phyloP scores from a whole-genome alignment of 257 asterid species.

The Nicotiana tomentosiformis region DNA sequence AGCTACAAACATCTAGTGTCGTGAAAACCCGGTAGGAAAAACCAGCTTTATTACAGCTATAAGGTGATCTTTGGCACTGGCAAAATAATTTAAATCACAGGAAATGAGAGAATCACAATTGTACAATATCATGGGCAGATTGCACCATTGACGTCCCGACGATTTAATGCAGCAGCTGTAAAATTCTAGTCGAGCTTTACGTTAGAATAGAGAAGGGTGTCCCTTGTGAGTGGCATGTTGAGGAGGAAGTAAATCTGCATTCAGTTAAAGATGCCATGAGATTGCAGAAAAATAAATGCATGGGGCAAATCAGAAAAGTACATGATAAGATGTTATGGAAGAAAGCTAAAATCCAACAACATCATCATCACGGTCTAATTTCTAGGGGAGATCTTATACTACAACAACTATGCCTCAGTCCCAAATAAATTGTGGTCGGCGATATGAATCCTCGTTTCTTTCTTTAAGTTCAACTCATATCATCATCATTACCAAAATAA shows the following conservation, averaged over 20 bases:
- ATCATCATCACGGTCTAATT: not conserved
- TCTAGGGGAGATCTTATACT: too few species aligned
- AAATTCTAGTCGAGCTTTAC: slow-evolving; percentile 75
- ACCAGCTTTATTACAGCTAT: slow-evolving; percentile 6
- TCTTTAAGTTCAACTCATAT: too few species aligned
- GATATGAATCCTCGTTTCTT: too few species aligned
- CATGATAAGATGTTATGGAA: not conserved
- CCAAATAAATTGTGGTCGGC: too few species aligned
- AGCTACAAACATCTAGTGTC: slow-evolving; percentile 2
- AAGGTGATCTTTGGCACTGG: not conserved
- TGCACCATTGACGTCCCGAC: slow-evolving; percentile 16
- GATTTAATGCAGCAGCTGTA: slow-evolving; percentile 14
- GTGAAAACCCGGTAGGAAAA: not conserved
- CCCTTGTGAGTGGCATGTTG: slow-evolving; percentile 87
- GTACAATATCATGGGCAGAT: slow-evolving; percentile 23
- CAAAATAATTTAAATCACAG: not conserved
- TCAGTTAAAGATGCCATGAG: slow-evolving; percentile 15
- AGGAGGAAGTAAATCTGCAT: slow-evolving; percentile 72
- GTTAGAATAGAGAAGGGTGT: slow-evolving; percentile 87
- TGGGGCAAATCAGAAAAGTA: not conserved
- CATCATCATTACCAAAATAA: too few species aligned
- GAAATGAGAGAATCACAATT: slow-evolving; percentile 1
- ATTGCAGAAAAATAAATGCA: not conserved
- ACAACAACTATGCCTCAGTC: too few species aligned
- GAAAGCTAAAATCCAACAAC: not conserved